Evolutionary conservation across 345 rosid species (phyloP).

Genomic region (Abelmoschus esculentus): DNA sequence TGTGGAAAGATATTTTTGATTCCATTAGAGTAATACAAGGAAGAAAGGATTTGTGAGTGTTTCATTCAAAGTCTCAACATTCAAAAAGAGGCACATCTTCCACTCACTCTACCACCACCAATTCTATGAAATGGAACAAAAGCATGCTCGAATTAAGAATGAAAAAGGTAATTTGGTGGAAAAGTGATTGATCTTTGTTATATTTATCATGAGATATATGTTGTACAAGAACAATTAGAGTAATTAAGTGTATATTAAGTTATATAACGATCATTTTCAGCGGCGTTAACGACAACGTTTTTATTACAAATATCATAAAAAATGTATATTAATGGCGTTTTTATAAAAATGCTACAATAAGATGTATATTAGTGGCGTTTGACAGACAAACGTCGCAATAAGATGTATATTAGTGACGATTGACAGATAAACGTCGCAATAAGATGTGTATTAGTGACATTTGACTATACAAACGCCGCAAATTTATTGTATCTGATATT

Average conservation of each 20-base stretch:
- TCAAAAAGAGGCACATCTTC: neutral
- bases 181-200: neutral
- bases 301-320: too few species aligned
- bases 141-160: neutral
- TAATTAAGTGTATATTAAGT: neutral
- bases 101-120: neutral
- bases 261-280: too few species aligned
- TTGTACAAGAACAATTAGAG: neutral
- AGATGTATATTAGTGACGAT: too few species aligned
- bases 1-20: neutral
- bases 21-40: neutral
- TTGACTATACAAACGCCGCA: too few species aligned
- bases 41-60: neutral
- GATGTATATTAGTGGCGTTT: too few species aligned
- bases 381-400: too few species aligned
- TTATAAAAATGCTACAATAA: too few species aligned
- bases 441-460: too few species aligned
- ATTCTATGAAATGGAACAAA: neutral
- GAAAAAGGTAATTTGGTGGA: neutral
- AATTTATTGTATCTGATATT: too few species aligned
- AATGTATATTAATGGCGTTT: too few species aligned
- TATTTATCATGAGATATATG: neutral
- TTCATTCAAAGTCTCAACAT: neutral
- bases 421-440: too few species aligned
- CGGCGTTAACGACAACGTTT: too few species aligned